Conservation (phyloP, 2,329 filamentous ascomycete species). For the Amylocarpus encephaloides region DNA sequence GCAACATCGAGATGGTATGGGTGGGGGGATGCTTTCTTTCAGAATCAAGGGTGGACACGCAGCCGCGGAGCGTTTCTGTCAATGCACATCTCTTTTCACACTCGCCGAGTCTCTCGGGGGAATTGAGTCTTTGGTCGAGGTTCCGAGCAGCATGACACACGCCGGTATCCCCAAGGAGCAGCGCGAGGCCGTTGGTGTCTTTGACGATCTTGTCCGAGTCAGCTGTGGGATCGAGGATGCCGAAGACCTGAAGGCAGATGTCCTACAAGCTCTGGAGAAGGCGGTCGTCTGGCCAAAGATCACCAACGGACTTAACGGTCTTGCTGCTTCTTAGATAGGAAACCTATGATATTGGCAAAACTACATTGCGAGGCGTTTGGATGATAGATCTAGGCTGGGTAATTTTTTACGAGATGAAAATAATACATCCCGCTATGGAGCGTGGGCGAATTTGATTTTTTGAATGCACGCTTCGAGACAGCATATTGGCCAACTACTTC, state of each 20-base stretch:
- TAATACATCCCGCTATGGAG: too few relatives aligned
- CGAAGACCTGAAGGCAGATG: conserved; percentile 75
- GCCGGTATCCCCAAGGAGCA: conserved; percentile 87
- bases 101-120: conserved; percentile 89
- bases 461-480: too few relatives aligned
- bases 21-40: conserved; percentile 97
- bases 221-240: conserved; percentile 93
- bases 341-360: too few relatives aligned
- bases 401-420: too few relatives aligned
- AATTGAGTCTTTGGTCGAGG: conserved; percentile 85
- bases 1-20: conserved; percentile 91
- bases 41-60: conserved; percentile 79
- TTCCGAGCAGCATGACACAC: conserved; percentile 95
- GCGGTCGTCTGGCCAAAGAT: conserved; percentile 47
- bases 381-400: too few relatives aligned
- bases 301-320: conserved; percentile 24
- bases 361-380: too few relatives aligned
- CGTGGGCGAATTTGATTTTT: too few relatives aligned
- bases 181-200: conserved; percentile 88
- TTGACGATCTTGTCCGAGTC: conserved; percentile 85
- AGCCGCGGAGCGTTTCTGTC: conserved; percentile 89
- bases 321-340: neutral
- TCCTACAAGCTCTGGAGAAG: conserved; percentile 74
- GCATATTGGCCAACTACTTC: too few relatives aligned
- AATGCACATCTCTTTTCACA: conserved; percentile 82